A percentile compares a stretch with the other conserved stretches of the same genome.
Evolutionary conservation across 2,329 filamentous ascomycete species (phyloP).

Genomic region (Ophiocordyceps unilateralis): DNA sequence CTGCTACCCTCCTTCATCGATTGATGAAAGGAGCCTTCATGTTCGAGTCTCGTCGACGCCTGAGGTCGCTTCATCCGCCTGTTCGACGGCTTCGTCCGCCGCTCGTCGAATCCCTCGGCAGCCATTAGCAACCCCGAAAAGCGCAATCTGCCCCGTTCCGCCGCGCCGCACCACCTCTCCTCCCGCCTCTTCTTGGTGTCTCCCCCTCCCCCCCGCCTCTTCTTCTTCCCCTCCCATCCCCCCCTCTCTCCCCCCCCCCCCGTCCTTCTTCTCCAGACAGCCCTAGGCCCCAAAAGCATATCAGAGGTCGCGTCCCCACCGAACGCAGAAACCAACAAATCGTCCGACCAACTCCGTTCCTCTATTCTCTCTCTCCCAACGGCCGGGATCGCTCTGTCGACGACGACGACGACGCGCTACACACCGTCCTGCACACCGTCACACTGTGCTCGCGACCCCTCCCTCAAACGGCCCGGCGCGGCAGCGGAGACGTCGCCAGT

Average conservation of each 20-base stretch:
- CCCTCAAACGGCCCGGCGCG: constrained; percentile 3
- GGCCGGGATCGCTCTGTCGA: neutral
- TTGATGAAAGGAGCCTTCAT: no score
- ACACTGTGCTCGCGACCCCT: constrained; percentile 4
- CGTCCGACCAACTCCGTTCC: no score
- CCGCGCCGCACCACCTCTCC: neutral
- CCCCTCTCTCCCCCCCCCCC: neutral
- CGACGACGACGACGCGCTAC: no score
- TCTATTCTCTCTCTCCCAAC: no score
- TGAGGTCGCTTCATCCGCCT: no score
- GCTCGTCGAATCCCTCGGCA: neutral
- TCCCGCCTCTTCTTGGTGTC: no score
- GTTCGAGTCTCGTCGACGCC: no score
- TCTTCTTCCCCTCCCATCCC: neutral
- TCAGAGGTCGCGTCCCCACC: constrained; percentile 2
- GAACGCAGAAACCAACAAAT: constrained; percentile 1
- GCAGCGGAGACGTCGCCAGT: constrained; percentile 2
- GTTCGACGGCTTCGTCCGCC: no score
- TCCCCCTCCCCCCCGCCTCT: neutral
- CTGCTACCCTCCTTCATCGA: no score
- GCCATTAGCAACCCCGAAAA: neutral
- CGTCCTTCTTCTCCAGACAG: neutral
- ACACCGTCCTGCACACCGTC: constrained; percentile 1
- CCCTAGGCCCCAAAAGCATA: constrained; percentile 2
- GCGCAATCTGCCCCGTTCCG: neutral